Evolutionary conservation across 1,284 basidiomycete genomes (phyloP).

Genomic region (Tilletiopsis washingtonensis): DNA sequence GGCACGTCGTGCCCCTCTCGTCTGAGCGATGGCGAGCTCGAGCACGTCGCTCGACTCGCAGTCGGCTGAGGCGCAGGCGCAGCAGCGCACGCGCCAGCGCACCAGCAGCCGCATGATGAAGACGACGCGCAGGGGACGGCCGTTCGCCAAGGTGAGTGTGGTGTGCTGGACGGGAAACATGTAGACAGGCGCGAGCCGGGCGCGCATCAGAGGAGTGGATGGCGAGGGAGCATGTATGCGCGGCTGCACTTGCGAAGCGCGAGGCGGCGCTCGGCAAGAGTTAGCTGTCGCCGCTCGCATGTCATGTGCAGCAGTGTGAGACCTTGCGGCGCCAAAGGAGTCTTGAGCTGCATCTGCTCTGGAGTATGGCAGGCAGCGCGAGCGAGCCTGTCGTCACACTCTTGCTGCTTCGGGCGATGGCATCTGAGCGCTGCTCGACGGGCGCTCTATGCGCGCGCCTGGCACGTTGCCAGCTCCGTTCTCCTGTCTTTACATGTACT

Average conservation of each 20-base stretch:
- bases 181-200: background rate
- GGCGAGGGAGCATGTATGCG: background rate
- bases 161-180: background rate
- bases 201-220: background rate
- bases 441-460: constrained; percentile 5
- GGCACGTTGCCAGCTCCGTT: background rate
- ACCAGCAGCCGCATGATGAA: constrained; percentile 45
- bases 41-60: too few species aligned
- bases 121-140: constrained; percentile 33
- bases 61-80: background rate
- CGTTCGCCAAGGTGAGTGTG: constrained; percentile 29
- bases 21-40: too few species aligned
- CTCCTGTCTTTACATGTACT: constrained; percentile 2
- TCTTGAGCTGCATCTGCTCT: too few species aligned
- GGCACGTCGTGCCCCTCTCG: too few species aligned
- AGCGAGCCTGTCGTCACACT: too few species aligned
- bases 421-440: too few species aligned
- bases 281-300: too few species aligned
- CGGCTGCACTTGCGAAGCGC: background rate
- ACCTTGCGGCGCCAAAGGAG: too few species aligned
- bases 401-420: too few species aligned
- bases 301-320: too few species aligned
- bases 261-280: background rate
- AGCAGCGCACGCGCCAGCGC: constrained; percentile 26
- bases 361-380: too few species aligned